phyloP scores from a whole-genome alignment of 2,329 filamentous ascomycete genomes.

The Alternaria longipes region DNA sequence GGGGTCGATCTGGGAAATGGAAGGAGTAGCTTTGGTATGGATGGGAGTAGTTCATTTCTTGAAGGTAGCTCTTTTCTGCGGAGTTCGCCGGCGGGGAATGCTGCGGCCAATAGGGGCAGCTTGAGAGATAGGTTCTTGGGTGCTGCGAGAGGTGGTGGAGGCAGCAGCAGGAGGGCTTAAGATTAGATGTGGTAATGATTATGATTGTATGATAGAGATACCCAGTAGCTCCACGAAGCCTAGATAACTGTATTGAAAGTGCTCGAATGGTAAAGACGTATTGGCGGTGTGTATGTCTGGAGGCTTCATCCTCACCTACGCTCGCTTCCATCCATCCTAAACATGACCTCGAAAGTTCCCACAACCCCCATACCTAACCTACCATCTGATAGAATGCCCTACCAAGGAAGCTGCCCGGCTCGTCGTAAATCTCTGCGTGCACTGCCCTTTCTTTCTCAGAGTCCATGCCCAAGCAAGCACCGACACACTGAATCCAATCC shows the following conservation, averaged over 20 bases:
- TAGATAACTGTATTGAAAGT: not conserved
- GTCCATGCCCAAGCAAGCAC: conserved; percentile 18
- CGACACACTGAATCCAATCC: conserved; percentile 24
- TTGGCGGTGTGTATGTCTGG: not conserved
- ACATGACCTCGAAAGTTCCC: not conserved
- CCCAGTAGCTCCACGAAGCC: conserved; percentile 2
- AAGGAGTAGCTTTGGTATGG: conserved; percentile 44
- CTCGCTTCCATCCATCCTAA: not conserved
- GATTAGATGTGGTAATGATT: not conserved
- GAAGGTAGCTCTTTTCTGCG: conserved; percentile 49
- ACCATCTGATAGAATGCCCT: conserved; percentile 13
- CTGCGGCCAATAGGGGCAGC: conserved; percentile 36
- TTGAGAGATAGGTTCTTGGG: conserved; percentile 43
- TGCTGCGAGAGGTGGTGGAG: conserved; percentile 23
- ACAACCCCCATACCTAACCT: not conserved
- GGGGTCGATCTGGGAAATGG: conserved; percentile 34
- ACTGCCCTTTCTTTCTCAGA: conserved; percentile 16
- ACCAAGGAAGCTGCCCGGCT: conserved; percentile 26
- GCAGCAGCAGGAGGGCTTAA: conserved; percentile 25
- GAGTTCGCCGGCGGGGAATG: conserved; percentile 42
- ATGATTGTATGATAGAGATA: conserved; percentile 13
- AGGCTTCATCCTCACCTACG: not conserved
- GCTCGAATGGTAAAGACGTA: not conserved
- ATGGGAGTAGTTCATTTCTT: conserved; percentile 49
- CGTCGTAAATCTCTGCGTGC: conserved; percentile 20